Percentiles rank a stretch among this genome's conserved stretches.
Conservation (phyloP, 352 stramenopile genomes). For the Pythium periplocum region DNA sequence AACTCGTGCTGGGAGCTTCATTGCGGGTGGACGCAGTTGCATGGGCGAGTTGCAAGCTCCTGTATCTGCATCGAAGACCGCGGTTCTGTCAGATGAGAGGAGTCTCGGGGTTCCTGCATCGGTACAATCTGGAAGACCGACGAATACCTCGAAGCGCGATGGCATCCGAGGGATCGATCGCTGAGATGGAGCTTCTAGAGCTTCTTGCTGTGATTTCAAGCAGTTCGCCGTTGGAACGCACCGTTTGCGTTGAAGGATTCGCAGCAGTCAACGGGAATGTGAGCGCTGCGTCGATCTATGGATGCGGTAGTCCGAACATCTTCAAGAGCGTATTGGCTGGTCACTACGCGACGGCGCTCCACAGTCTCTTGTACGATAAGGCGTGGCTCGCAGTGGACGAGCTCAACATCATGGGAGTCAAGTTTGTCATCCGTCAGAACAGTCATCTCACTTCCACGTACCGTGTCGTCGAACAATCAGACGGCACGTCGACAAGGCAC, state of each 20-base stretch:
- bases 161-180: not conserved
- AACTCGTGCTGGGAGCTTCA: conserved; percentile 7
- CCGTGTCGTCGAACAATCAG: no score
- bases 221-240: not conserved
- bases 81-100: conserved; percentile 5
- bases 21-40: conserved; percentile 12
- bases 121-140: conserved; percentile 5
- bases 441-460: not conserved
- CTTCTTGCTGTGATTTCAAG: conserved; percentile 5
- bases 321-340: conserved; percentile 4
- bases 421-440: conserved; percentile 12
- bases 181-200: conserved; percentile 7
- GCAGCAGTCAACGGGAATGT: not conserved
- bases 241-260: conserved; percentile 12
- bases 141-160: conserved; percentile 1
- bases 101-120: conserved; percentile 6
- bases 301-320: conserved; percentile 10
- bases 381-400: conserved; percentile 12
- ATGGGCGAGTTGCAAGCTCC: conserved; percentile 12
- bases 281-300: conserved; percentile 2
- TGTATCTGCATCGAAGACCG: conserved; percentile 6
- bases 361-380: conserved; percentile 7
- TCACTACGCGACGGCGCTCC: conserved; percentile 3
- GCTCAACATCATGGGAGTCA: conserved; percentile 7
- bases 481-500: no score